Conservation (phyloP, 352 stramenopile species). For the Phytophthora europaea region DNA sequence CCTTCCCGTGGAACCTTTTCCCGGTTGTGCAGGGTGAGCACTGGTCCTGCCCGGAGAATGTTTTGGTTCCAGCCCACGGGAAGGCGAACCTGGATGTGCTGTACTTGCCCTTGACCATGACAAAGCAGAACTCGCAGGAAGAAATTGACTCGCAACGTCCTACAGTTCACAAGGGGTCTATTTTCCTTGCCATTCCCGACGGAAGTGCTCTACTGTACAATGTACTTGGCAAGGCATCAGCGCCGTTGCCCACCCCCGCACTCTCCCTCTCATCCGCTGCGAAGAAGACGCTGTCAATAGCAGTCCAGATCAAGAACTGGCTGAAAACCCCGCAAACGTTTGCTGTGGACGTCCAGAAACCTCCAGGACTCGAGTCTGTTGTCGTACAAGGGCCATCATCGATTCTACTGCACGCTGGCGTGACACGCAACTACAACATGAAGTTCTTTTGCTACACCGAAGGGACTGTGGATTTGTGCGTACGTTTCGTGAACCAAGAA, state of each 20-base stretch:
- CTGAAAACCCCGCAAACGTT: slow-evolving; percentile 85
- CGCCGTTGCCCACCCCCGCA: slow-evolving; percentile 52
- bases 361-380: slow-evolving; percentile 48
- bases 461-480: slow-evolving; percentile 53
- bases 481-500: slow-evolving; percentile 86
- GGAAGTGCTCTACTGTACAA: slow-evolving; percentile 91
- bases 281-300: slow-evolving; percentile 82
- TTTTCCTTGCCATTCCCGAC: slow-evolving; percentile 94
- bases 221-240: slow-evolving; percentile 75
- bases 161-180: slow-evolving; percentile 73
- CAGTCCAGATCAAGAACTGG: slow-evolving; percentile 91
- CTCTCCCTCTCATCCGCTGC: slow-evolving; percentile 70
- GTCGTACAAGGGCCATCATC: slow-evolving; percentile 75
- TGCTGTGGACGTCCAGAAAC: slow-evolving; percentile 71
- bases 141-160: slow-evolving; percentile 42
- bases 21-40: slow-evolving; percentile 90
- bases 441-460: slow-evolving; percentile 93
- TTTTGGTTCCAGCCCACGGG: slow-evolving; percentile 82
- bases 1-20: slow-evolving; percentile 86
- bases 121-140: slow-evolving; percentile 40
- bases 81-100: slow-evolving; percentile 70
- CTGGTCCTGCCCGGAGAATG: slow-evolving; percentile 87
- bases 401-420: slow-evolving; percentile 67
- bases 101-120: slow-evolving; percentile 92
- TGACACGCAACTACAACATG: slow-evolving; percentile 83